Evolutionary conservation across 257 asterid genomes (phyloP).

Genomic region (Prunella vulgaris): DNA sequence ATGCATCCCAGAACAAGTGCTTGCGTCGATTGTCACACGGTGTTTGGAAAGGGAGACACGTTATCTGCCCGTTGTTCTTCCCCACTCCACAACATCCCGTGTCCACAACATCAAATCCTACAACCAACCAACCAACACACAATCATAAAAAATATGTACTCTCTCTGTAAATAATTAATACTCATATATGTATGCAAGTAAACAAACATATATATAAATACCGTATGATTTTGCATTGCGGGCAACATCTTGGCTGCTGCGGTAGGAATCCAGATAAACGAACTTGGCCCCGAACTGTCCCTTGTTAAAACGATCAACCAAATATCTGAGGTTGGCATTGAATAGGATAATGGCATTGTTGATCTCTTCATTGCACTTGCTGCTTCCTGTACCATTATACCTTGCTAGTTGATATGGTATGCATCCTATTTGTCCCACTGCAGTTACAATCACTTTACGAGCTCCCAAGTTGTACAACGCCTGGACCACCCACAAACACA

Average conservation of each 20-base stretch:
- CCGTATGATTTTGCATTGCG: constrained; percentile 67
- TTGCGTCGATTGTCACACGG: constrained; percentile 58
- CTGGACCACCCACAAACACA: constrained; percentile 23
- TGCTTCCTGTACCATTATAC: constrained; percentile 48
- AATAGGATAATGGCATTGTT: constrained; percentile 65
- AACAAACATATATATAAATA: neutral
- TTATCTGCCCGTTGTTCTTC: constrained; percentile 78
- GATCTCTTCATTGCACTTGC: constrained; percentile 83
- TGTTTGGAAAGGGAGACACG: constrained; percentile 74
- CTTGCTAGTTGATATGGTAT: constrained; percentile 82
- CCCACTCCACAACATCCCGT: constrained; percentile 92
- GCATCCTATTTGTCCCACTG: constrained; percentile 79
- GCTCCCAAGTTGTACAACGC: constrained; percentile 70
- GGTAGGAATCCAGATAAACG: constrained; percentile 64
- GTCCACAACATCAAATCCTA: constrained; percentile 81
- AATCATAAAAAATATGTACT: no score
- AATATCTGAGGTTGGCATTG: constrained; percentile 53
- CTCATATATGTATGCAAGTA: neutral
- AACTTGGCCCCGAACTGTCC: constrained; percentile 62
- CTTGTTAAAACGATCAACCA: constrained; percentile 57
- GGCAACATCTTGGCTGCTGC: constrained; percentile 56
- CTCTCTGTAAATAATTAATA: no score
- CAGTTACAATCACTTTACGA: constrained; percentile 66
- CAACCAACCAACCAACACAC: neutral
- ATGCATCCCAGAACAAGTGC: constrained; percentile 85